Conservation (phyloP, 306 rosid species). For the Prunus salicina region DNA sequence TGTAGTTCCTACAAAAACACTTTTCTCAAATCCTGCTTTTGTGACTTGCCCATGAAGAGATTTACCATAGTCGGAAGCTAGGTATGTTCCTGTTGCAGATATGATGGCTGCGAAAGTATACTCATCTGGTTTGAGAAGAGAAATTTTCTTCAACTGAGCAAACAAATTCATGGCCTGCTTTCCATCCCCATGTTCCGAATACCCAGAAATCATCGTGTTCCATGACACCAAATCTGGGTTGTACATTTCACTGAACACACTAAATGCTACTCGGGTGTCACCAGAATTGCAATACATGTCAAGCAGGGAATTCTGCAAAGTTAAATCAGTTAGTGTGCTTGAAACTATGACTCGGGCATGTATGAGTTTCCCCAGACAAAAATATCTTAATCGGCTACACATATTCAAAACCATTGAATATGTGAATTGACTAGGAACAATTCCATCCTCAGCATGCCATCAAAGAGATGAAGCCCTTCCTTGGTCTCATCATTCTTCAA, state of each 20-base stretch:
- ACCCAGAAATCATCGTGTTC: conserved; percentile 86
- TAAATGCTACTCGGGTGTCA: conserved; percentile 40
- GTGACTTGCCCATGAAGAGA: conserved; percentile 67
- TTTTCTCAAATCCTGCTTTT: conserved; percentile 53
- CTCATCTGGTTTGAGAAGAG: conserved; percentile 57
- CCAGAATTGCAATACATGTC: conserved; percentile 80
- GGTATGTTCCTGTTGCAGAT: conserved; percentile 42
- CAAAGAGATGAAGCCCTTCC: conserved; percentile 42
- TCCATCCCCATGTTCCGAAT: conserved; percentile 54
- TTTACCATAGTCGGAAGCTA: conserved; percentile 45
- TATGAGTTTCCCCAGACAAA: conserved; percentile 45
- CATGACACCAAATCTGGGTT: conserved; percentile 68
- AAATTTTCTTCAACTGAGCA: conserved; percentile 34
- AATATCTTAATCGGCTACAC: conserved; percentile 49
- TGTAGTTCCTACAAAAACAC: conserved; percentile 67
- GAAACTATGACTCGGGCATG: conserved; percentile 58
- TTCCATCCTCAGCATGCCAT: conserved; percentile 49
- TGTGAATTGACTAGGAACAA: conserved; percentile 56
- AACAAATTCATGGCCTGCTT: conserved; percentile 57
- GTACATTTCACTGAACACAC: conserved; percentile 46
- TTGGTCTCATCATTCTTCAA: conserved; percentile 43
- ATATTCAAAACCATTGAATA: conserved; percentile 64
- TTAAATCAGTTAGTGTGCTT: conserved; percentile 46
- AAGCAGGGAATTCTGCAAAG: conserved; percentile 66
- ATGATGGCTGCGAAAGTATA: conserved; percentile 66